A percentile compares a stretch with the other conserved stretches of the same genome.
phyloP scores from a whole-genome alignment of 2,329 filamentous ascomycete genomes.

The Phialophora tarda region DNA sequence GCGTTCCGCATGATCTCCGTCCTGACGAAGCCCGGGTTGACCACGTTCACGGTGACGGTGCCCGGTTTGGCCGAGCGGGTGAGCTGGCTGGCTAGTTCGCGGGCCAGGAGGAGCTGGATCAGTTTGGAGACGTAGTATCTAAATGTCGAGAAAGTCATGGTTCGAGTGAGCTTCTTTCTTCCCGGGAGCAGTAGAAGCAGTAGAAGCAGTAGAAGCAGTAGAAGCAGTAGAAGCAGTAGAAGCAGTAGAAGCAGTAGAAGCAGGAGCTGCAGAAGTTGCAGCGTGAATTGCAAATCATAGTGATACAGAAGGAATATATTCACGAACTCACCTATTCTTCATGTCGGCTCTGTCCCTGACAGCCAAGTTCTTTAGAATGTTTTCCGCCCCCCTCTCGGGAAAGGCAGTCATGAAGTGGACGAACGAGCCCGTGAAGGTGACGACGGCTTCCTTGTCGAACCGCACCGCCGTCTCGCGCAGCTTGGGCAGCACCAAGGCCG shows the following conservation, averaged over 20 bases:
- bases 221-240: too few relatives aligned
- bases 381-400: constrained; percentile 23
- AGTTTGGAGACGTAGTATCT: constrained; percentile 25
- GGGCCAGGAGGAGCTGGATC: constrained; percentile 21
- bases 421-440: constrained; percentile 34
- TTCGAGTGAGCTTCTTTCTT: too few relatives aligned
- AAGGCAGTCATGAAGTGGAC: constrained; percentile 34
- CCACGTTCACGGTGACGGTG: constrained; percentile 2
- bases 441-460: constrained; percentile 16
- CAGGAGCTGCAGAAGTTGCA: too few relatives aligned
- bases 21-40: constrained; percentile 19
- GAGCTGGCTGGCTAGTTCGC: constrained; percentile 21
- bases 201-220: too few relatives aligned
- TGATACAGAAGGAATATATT: too few relatives aligned
- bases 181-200: too few relatives aligned
- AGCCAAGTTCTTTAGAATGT: constrained; percentile 15
- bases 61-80: constrained; percentile 3
- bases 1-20: constrained; percentile 9
- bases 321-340: constrained; percentile 16
- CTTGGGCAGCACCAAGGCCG: constrained; percentile 35
- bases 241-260: too few relatives aligned
- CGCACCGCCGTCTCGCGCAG: constrained; percentile 31
- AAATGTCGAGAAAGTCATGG: too few relatives aligned
- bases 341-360: constrained; percentile 13
- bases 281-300: too few relatives aligned